phyloP scores from a whole-genome alignment of 768 basidiomycete genomes.

The Amylocystis lapponica region DNA sequence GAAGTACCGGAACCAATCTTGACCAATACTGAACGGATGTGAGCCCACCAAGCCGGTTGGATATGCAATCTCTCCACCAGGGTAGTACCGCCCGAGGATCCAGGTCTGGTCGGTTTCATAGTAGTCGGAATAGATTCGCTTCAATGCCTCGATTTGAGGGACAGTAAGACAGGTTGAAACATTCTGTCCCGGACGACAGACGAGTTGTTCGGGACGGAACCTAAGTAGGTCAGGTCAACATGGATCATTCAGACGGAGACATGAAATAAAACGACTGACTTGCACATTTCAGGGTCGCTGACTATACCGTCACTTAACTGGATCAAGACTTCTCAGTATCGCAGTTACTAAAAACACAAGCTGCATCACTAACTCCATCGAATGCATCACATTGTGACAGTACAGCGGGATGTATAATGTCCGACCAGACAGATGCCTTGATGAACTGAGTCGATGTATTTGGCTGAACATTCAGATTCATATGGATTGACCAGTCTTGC shows the following conservation, averaged over 20 bases:
- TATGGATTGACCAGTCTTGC: slow-evolving; percentile 19
- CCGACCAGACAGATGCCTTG: slow-evolving; percentile 17
- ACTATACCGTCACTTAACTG: slow-evolving; percentile 24
- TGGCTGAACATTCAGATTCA: slow-evolving; percentile 18
- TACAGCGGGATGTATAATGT: slow-evolving; percentile 24
- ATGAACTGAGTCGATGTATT: slow-evolving; percentile 21
- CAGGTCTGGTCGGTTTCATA: slow-evolving; percentile 21
- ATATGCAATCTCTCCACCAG: slow-evolving; percentile 20
- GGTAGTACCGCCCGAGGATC: slow-evolving; percentile 23
- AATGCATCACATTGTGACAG: slow-evolving; percentile 27
- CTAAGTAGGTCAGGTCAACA: neutral
- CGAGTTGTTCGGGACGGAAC: slow-evolving; percentile 25
- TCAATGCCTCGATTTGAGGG: slow-evolving; percentile 22
- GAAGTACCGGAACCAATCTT: slow-evolving; percentile 14
- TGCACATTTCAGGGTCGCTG: slow-evolving; percentile 18
- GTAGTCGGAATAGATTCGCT: slow-evolving; percentile 20
- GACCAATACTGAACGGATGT: slow-evolving; percentile 11
- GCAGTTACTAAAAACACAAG: too few relatives aligned
- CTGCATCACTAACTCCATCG: slow-evolving; percentile 22
- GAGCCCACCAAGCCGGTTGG: slow-evolving; percentile 13
- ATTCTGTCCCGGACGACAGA: slow-evolving; percentile 19
- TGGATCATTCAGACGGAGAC: too few relatives aligned
- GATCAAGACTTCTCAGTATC: neutral
- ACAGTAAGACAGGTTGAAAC: slow-evolving; percentile 21
- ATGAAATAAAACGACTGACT: slow-evolving; percentile 8